Evolutionary conservation across 2,329 filamentous ascomycete species (phyloP).

Genomic region (Paramyrothecium sp.): DNA sequence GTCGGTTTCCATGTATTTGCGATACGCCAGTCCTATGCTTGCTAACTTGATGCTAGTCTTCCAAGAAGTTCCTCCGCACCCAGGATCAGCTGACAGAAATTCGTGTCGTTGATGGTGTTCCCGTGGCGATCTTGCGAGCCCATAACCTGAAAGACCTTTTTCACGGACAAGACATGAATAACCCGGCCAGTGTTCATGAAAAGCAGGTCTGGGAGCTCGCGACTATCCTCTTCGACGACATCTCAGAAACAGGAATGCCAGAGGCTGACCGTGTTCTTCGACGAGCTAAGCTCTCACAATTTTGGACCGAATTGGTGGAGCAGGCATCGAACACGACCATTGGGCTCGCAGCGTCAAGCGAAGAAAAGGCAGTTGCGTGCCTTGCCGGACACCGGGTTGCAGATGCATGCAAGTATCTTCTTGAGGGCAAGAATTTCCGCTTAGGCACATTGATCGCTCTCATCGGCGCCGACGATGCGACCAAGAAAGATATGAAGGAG

Average conservation of each 20-base stretch:
- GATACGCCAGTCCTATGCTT: neutral
- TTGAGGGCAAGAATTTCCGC: constrained; percentile 75
- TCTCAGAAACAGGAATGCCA: constrained; percentile 40
- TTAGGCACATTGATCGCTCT: constrained; percentile 83
- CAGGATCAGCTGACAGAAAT: constrained; percentile 59
- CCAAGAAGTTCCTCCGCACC: constrained; percentile 50
- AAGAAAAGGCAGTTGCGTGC: constrained; percentile 81
- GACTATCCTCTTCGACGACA: constrained; percentile 81
- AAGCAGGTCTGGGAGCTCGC: constrained; percentile 81
- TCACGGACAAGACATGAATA: constrained; percentile 37
- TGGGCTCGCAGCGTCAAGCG: constrained; percentile 59
- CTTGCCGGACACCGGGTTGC: constrained; percentile 76
- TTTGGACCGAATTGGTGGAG: constrained; percentile 67
- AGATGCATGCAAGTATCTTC: constrained; percentile 78
- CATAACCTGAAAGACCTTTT: constrained; percentile 35
- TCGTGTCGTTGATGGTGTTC: constrained; percentile 53
- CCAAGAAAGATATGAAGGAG: constrained; percentile 71
- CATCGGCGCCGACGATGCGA: constrained; percentile 69
- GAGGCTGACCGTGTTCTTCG: constrained; percentile 39
- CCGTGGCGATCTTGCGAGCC: constrained; percentile 50
- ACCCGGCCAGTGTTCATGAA: constrained; percentile 58
- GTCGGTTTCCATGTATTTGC: constrained; percentile 25
- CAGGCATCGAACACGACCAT: constrained; percentile 53
- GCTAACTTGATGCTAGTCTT: constrained; percentile 40
- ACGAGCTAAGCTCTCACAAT: constrained; percentile 65